Conservation (phyloP, 2,329 filamentous ascomycete species). For the Rosellinia necatrix region DNA sequence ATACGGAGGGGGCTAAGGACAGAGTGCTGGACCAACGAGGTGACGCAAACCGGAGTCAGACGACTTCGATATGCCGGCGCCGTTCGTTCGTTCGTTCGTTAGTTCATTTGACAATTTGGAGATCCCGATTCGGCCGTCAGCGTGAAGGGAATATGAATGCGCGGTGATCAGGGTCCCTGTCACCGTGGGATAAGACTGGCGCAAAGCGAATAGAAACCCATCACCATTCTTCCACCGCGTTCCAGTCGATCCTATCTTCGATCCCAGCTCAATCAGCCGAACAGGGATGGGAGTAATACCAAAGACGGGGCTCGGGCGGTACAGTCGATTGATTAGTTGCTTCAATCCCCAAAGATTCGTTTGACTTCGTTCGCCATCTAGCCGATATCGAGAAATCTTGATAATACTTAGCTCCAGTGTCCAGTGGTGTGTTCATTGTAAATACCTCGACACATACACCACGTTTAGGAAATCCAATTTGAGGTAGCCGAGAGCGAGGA, state of each 20-base stretch:
- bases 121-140: constrained; percentile 1
- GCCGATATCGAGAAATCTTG: constrained; percentile 6
- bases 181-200: constrained; percentile 11
- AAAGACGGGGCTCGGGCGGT: constrained; percentile 2
- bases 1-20: constrained; percentile 12
- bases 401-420: constrained; percentile 2
- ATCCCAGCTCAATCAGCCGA: constrained; percentile 6
- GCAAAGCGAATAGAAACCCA: constrained; percentile 11
- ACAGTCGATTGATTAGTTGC: constrained; percentile 15
- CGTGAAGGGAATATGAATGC: constrained; percentile 4
- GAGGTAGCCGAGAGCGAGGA: not conserved
- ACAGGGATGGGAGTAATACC: constrained; percentile 9
- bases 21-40: constrained; percentile 19
- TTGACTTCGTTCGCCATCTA: constrained; percentile 5
- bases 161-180: constrained; percentile 13
- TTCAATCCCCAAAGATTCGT: constrained; percentile 1
- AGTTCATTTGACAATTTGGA: constrained; percentile 22
- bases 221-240: constrained; percentile 13
- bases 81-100: constrained; percentile 2
- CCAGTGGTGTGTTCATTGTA: constrained; percentile 13
- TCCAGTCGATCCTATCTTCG: constrained; percentile 4
- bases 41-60: constrained; percentile 18
- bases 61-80: constrained; percentile 23
- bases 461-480: not conserved
- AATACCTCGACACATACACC: not conserved